Evolutionary conservation across 2,329 filamentous ascomycete genomes (phyloP).

Genomic region (Verticillium nubilum): DNA sequence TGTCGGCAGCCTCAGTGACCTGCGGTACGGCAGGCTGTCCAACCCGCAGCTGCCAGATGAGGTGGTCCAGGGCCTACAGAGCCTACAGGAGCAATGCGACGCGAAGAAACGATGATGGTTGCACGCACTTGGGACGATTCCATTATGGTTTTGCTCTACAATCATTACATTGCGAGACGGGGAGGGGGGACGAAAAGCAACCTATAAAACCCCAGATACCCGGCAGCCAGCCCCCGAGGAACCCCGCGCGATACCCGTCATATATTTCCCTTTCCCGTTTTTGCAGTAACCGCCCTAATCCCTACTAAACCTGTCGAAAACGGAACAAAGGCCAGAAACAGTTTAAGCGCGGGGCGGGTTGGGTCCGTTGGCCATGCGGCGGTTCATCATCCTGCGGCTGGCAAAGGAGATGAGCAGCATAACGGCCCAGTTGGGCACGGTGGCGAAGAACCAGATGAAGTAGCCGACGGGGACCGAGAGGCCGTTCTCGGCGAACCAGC

Average conservation of each 20-base stretch:
- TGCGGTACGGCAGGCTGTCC: constrained; percentile 72
- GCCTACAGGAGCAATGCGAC: constrained; percentile 60
- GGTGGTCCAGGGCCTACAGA: constrained; percentile 60
- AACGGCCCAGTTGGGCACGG: constrained; percentile 69
- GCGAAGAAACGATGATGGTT: constrained; percentile 28
- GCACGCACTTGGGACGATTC: too few species aligned
- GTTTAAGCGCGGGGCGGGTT: neutral
- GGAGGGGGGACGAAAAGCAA: neutral
- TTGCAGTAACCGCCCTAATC: neutral
- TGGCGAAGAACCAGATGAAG: constrained; percentile 58
- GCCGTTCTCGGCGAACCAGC: constrained; percentile 56
- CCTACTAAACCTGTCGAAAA: neutral
- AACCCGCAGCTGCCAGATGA: constrained; percentile 60
- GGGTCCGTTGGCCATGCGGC: constrained; percentile 15
- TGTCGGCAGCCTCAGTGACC: constrained; percentile 71
- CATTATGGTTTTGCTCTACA: neutral
- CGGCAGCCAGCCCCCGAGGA: too few species aligned
- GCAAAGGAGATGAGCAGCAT: constrained; percentile 72
- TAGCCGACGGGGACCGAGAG: constrained; percentile 62
- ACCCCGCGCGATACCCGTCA: neutral
- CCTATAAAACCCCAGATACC: neutral
- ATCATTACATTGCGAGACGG: neutral
- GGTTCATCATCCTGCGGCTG: constrained; percentile 65
- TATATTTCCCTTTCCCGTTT: neutral
- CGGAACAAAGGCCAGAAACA: neutral